Percentiles rank a stretch among this genome's conserved stretches.
Conservation (phyloP, 2,329 filamentous ascomycete species). For the Boeremia lycopersici region DNA sequence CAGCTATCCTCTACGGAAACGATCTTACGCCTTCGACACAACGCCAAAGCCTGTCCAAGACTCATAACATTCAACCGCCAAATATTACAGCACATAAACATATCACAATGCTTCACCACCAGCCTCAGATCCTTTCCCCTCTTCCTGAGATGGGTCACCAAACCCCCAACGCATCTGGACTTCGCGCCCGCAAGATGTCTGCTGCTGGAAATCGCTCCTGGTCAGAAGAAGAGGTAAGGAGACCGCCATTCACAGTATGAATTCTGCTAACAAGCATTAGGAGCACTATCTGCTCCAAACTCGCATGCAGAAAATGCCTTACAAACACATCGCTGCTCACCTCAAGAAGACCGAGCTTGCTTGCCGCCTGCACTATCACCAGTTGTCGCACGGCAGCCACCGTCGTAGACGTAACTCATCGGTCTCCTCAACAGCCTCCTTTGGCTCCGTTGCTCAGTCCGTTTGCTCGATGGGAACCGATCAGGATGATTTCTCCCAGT, state of each 20-base stretch:
- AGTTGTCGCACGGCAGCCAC: slow-evolving; percentile 81
- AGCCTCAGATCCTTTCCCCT: slow-evolving; percentile 47
- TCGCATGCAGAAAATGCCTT: slow-evolving; percentile 85
- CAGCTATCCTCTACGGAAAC: slow-evolving; percentile 39
- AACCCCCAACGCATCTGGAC: slow-evolving; percentile 51
- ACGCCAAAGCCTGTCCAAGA: slow-evolving; percentile 49
- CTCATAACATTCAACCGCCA: background rate
- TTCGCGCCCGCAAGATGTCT: slow-evolving; percentile 70
- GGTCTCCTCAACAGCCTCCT: slow-evolving; percentile 61
- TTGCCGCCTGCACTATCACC: slow-evolving; percentile 86
- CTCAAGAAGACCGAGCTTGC: slow-evolving; percentile 88
- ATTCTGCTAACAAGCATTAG: slow-evolving; percentile 54
- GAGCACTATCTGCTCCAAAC: slow-evolving; percentile 85
- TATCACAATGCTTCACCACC: slow-evolving; percentile 46
- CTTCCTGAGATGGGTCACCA: slow-evolving; percentile 46
- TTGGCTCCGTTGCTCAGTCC: slow-evolving; percentile 43
- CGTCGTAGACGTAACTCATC: slow-evolving; percentile 78
- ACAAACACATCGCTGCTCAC: slow-evolving; percentile 86
- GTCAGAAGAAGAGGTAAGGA: slow-evolving; percentile 81
- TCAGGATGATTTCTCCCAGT: slow-evolving; percentile 44
- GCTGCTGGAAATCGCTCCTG: slow-evolving; percentile 79
- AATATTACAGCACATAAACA: slow-evolving; percentile 1
- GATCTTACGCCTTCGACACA: slow-evolving; percentile 25
- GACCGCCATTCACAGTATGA: background rate
- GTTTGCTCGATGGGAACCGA: slow-evolving; percentile 49